phyloP scores from a whole-genome alignment of 2,329 filamentous ascomycete genomes.

The Fusarium newnesense region DNA sequence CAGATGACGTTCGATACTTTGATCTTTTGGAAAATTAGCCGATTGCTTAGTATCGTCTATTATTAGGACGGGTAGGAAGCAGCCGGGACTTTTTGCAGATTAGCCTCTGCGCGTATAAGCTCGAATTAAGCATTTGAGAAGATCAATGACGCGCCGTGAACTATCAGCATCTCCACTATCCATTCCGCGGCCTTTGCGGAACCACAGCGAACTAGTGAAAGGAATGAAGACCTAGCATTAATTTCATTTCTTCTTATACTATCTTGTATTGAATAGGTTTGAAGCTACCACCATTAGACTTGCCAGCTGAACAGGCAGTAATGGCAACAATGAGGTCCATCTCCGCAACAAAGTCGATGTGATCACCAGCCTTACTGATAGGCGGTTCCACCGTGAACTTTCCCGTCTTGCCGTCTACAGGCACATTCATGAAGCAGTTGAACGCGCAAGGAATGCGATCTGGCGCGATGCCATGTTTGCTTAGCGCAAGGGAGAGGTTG shows the following conservation, averaged over 20 bases:
- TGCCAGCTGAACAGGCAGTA: neutral
- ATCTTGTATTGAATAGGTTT: neutral
- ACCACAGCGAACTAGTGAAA: neutral
- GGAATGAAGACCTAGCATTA: neutral
- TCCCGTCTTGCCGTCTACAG: neutral
- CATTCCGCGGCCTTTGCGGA: neutral
- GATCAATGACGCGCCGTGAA: neutral
- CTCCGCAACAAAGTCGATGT: neutral
- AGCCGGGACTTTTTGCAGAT: neutral
- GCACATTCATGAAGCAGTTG: neutral
- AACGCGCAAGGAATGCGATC: neutral
- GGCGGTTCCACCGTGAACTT: neutral
- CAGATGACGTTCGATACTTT: neutral
- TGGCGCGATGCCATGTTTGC: neutral
- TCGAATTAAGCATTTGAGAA: neutral
- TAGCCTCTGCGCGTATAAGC: rapidly evolving
- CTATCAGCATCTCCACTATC: neutral
- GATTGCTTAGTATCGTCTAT: rapidly evolving
- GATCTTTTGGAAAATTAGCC: rapidly evolving
- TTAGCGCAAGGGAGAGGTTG: neutral
- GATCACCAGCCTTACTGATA: neutral
- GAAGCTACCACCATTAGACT: neutral
- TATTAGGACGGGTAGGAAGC: neutral
- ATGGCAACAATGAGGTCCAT: neutral
- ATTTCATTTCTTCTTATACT: neutral